Evolutionary conservation across 495 filamentous ascomycete genomes (phyloP), one percentile per base, ranked within the genome.

Genomic region (Penicillium psychrofluorescens): DNA sequence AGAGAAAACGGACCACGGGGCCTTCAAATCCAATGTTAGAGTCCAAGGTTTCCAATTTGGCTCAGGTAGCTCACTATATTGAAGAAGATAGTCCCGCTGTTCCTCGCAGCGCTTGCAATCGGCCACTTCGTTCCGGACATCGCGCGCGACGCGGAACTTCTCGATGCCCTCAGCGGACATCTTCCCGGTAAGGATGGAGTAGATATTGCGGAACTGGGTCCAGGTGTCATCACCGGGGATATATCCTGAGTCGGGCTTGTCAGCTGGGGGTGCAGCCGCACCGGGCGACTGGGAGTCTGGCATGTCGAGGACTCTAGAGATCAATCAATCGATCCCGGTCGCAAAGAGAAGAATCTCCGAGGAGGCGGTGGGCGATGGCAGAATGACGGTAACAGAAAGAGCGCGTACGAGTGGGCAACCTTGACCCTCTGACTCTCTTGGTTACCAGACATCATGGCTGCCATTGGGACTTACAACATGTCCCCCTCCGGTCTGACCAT

Each of bases 1-100:
- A 72, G 64, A 98, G 64, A 74, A 90, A 98, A 29, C 83, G 83
- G 43, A 98, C 79, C 36, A 84, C 81, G 12, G 92, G 92, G 48
- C 85, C 80, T 67, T 22, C 22, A 22, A 22, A 48, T 11, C 42
- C 10, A 16, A 32, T 43, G 33, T 30, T 31, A 38, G n/a, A 22
- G 1, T 29, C 56, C 4, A 22, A 4, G 22, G 22, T 3, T 22
- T 22, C 22, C 22, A 3, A 6, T 22, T 3, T 22, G 22, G 22
- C 22, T 22, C 22, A 22, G 11, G 14, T 29, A n/a, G 50, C 64
- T 54, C 58, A 81, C 78, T 88, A 70, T 88, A 84, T 48, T 82
- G 61, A 46, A 96, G 76, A 11, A 89, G 73, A 63, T 81, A 95
- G 59, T 90, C 84, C 14, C 85, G 78, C 56, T 86, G 76, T 13